phyloP scores from a whole-genome alignment of 495 filamentous ascomycete species.

The Xylaria sp. region DNA sequence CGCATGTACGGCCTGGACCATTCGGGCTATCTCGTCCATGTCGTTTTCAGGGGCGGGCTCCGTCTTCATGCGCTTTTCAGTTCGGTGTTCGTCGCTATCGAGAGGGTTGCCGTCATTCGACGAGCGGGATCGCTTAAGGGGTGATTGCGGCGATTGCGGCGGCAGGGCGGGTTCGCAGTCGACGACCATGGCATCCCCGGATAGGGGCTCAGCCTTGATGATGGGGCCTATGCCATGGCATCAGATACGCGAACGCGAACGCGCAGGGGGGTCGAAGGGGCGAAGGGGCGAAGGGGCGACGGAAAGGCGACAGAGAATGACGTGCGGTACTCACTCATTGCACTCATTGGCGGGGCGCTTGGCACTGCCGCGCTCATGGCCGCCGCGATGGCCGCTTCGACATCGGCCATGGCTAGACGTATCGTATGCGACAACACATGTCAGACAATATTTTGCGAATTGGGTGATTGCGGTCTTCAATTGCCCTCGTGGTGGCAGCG shows the following conservation, averaged over 20 bases:
- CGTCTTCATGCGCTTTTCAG: conserved; percentile 46
- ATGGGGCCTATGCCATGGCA: conserved; percentile 29
- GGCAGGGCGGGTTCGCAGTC: conserved; percentile 28
- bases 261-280: neutral
- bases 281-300: neutral
- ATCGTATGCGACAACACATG: conserved; percentile 27
- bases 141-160: conserved; percentile 31
- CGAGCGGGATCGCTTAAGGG: conserved; percentile 45
- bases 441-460: conserved; percentile 23
- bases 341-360: conserved; percentile 36
- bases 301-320: neutral
- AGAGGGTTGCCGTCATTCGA: conserved; percentile 28
- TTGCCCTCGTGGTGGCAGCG: conserved; percentile 8
- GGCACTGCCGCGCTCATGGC: conserved; percentile 37
- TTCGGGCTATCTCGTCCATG: conserved; percentile 40
- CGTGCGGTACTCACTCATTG: conserved; percentile 36
- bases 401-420: conserved; percentile 40
- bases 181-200: conserved; percentile 36
- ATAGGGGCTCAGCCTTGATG: conserved; percentile 34
- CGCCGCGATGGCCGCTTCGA: conserved; percentile 43
- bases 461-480: conserved; percentile 13
- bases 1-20: conserved; percentile 39
- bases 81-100: conserved; percentile 31
- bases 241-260: conserved; percentile 23
- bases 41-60: conserved; percentile 33